Percentiles rank a stretch among this genome's conserved stretches.
phyloP scores from a whole-genome alignment of 768 basidiomycete genomes.

The Leccinum arenicola region DNA sequence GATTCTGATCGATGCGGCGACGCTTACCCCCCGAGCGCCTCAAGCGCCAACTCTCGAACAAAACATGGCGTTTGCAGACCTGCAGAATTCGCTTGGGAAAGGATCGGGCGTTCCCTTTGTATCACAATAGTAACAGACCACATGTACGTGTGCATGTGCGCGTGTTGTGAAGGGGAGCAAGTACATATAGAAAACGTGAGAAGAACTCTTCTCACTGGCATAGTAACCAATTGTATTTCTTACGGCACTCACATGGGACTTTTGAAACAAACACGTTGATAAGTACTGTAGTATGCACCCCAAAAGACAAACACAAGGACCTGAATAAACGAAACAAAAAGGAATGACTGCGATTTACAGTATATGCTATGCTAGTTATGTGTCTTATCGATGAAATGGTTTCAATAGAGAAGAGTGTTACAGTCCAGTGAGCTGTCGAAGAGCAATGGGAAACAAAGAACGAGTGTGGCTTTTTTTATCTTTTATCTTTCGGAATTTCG shows the following conservation, averaged over 20 bases:
- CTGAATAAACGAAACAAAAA: conserved; percentile 21
- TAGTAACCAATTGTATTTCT: conserved; percentile 12
- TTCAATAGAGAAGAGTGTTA: conserved; percentile 23
- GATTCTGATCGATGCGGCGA: conserved; percentile 37
- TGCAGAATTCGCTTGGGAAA: conserved; percentile 45
- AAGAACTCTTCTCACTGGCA: background rate
- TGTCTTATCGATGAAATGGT: conserved; percentile 16
- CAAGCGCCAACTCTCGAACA: conserved; percentile 75
- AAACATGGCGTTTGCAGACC: conserved; percentile 78
- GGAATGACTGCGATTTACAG: conserved; percentile 29
- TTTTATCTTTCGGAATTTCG: conserved; percentile 19
- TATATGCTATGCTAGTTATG: conserved; percentile 26
- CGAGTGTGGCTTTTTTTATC: conserved; percentile 24
- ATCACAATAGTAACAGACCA: conserved; percentile 5
- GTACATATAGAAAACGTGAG: background rate
- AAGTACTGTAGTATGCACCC: conserved; percentile 18
- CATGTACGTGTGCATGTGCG: background rate
- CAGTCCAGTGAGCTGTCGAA: conserved; percentile 26
- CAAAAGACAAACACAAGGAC: conserved; percentile 19
- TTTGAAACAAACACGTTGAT: conserved; percentile 10
- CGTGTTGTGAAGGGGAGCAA: background rate
- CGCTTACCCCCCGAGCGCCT: conserved; percentile 39
- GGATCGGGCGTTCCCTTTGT: conserved; percentile 26
- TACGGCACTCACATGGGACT: conserved; percentile 12
- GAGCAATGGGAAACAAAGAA: conserved; percentile 16